phyloP scores from a whole-genome alignment of 495 filamentous ascomycete genomes.

The Parathielavia appendiculata region DNA sequence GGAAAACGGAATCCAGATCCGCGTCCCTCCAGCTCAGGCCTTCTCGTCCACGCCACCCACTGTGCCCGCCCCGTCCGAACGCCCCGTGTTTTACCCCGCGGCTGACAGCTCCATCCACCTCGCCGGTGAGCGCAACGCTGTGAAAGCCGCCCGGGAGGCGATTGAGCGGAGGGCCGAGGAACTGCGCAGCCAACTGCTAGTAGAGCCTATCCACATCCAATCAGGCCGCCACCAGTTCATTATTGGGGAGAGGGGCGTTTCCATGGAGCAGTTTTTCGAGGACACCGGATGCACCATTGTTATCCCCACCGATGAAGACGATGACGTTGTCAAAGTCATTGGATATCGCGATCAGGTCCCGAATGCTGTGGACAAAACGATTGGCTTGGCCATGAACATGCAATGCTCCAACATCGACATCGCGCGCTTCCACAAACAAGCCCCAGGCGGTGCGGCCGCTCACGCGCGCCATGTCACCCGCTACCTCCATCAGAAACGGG shows the following conservation, averaged over 20 bases:
- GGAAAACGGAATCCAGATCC: conserved; percentile 58
- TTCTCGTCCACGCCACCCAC: conserved; percentile 66
- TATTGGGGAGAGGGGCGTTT: conserved; percentile 69
- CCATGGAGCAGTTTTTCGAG: conserved; percentile 76
- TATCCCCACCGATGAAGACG: conserved; percentile 65
- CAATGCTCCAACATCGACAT: conserved; percentile 73
- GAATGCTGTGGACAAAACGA: conserved; percentile 67
- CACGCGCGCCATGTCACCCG: conserved; percentile 81
- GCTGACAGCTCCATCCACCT: conserved; percentile 69
- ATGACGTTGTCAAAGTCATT: conserved; percentile 77
- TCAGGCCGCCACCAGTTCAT: conserved; percentile 86
- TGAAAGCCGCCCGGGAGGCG: conserved; percentile 69
- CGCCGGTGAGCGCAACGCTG: conserved; percentile 77
- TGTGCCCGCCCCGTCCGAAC: conserved; percentile 55
- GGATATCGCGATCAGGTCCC: conserved; percentile 70
- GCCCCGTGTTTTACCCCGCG: conserved; percentile 61
- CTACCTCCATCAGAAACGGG: conserved; percentile 71
- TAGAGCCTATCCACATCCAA: conserved; percentile 69
- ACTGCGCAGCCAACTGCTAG: conserved; percentile 60
- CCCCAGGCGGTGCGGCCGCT: conserved; percentile 61
- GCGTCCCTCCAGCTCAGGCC: conserved; percentile 73
- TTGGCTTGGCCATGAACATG: conserved; percentile 78
- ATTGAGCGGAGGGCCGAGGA: conserved; percentile 72
- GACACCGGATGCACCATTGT: conserved; percentile 89
- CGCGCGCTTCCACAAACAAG: conserved; percentile 65